Percentiles rank a stretch among this genome's conserved stretches.
These are phyloP conservation scores for Bolboschoenus planiculmis DNA, from an alignment of 176 grass and related monocot genomes.

Conservation along the genomic window DNA sequence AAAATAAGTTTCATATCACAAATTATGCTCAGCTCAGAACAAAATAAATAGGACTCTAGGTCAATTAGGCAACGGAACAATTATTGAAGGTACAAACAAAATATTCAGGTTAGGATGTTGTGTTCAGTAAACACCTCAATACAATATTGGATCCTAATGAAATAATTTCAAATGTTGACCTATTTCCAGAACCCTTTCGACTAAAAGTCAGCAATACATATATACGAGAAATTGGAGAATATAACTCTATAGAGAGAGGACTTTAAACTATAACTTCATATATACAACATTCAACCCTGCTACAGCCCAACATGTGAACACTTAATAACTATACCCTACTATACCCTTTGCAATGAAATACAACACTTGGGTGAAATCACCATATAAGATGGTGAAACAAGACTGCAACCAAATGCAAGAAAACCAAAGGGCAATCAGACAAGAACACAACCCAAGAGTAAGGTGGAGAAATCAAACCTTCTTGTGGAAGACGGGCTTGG, in stretches of 20 bases:
- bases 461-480: slow-evolving; percentile 35
- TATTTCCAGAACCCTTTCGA: background rate
- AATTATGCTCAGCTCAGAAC: background rate
- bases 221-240: background rate
- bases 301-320: background rate
- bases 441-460: background rate
- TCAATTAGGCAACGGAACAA: background rate
- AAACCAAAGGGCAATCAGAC: background rate
- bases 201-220: background rate
- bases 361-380: background rate
- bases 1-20: background rate
- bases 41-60: background rate
- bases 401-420: background rate
- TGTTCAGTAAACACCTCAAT: background rate
- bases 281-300: background rate
- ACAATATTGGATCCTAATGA: background rate
- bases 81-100: background rate
- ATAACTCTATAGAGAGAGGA: background rate
- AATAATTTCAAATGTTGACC: background rate
- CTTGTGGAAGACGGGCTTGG: slow-evolving; percentile 95
- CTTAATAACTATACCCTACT: background rate
- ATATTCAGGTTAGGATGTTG: background rate
- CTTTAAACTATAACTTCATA: background rate
- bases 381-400: background rate
- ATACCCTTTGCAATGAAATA: background rate